These are phyloP conservation scores for Infundibulicybe gibba DNA, from an alignment of 768 basidiomycete genomes.

Conservation along the genomic window DNA sequence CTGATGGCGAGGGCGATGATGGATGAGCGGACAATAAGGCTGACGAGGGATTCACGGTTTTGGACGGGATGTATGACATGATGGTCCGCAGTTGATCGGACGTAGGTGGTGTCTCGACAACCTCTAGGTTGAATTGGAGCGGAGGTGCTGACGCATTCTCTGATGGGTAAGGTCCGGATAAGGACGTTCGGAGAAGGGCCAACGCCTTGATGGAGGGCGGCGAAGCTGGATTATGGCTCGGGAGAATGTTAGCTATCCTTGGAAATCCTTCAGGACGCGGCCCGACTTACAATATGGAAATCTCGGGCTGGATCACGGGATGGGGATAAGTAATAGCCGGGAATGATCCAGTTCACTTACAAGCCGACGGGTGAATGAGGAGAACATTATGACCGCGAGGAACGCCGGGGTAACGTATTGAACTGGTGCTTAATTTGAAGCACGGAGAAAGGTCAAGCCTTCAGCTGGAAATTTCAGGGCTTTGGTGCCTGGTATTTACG, in stretches of 20 bases:
- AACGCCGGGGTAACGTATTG: too few relatives aligned
- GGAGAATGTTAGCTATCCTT: conserved; percentile 3
- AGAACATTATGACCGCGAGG: too few relatives aligned
- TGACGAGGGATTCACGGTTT: conserved; percentile 31
- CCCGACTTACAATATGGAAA: conserved; percentile 60
- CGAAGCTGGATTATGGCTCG: conserved; percentile 63
- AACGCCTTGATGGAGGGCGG: conserved; percentile 64
- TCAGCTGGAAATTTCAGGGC: too few relatives aligned
- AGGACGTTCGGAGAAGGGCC: conserved; percentile 51
- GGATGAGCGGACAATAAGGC: conserved; percentile 66
- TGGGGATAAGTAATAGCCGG: not conserved
- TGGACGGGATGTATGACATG: conserved; percentile 51
- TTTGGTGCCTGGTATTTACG: too few relatives aligned
- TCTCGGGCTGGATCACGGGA: conserved; percentile 38
- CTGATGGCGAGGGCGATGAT: conserved; percentile 33
- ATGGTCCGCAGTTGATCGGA: conserved; percentile 68
- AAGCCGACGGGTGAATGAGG: conserved; percentile 30
- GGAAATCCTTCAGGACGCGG: not conserved
- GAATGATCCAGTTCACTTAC: conserved; percentile 16
- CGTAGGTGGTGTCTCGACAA: conserved; percentile 65
- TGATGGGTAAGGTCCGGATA: conserved; percentile 62
- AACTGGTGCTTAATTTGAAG: too few relatives aligned
- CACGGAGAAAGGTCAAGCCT: too few relatives aligned
- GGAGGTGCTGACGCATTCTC: conserved; percentile 41
- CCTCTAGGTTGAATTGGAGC: conserved; percentile 69